Evolutionary conservation across 352 stramenopile genomes (phyloP).

Genomic region (Pythium dissotocum): DNA sequence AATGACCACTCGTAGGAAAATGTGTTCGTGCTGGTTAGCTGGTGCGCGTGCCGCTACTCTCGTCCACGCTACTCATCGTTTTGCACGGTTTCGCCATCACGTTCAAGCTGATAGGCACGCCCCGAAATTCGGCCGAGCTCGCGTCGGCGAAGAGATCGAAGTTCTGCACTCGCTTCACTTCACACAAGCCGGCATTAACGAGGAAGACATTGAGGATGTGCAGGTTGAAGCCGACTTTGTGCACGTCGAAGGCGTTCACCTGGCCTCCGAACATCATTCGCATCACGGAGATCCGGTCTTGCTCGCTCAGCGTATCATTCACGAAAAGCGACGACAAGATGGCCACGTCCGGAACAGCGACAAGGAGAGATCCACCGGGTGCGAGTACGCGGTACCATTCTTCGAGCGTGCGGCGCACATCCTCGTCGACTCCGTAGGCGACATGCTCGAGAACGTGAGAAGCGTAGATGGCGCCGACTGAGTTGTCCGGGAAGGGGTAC

Average conservation of each 20-base stretch:
- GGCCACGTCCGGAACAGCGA: slow-evolving; percentile 68
- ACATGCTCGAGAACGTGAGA: slow-evolving; percentile 80
- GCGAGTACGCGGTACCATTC: slow-evolving; percentile 76
- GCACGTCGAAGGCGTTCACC: slow-evolving; percentile 63
- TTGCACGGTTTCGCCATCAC: slow-evolving; percentile 46
- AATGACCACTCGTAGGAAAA: background rate
- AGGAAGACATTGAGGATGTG: slow-evolving; percentile 52
- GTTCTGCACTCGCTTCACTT: slow-evolving; percentile 41
- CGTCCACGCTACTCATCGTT: background rate
- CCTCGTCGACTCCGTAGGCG: slow-evolving; percentile 51
- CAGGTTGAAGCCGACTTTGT: slow-evolving; percentile 77
- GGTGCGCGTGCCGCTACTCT: background rate
- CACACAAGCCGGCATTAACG: slow-evolving; percentile 52
- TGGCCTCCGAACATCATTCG: slow-evolving; percentile 77
- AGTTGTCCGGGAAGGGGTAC: slow-evolving; percentile 59
- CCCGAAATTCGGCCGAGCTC: slow-evolving; percentile 41
- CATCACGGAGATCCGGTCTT: slow-evolving; percentile 68
- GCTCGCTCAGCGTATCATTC: slow-evolving; percentile 47
- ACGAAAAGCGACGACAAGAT: slow-evolving; percentile 60
- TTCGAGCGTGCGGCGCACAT: slow-evolving; percentile 48
- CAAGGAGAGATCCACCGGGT: slow-evolving; percentile 53
- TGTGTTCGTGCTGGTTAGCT: background rate
- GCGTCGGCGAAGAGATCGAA: slow-evolving; percentile 68
- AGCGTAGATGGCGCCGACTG: slow-evolving; percentile 63
- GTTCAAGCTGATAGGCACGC: slow-evolving; percentile 66